Evolutionary conservation across 345 rosid species (phyloP), one percentile per base, ranked within the genome.

Genomic region (Excoecaria agallocha): DNA sequence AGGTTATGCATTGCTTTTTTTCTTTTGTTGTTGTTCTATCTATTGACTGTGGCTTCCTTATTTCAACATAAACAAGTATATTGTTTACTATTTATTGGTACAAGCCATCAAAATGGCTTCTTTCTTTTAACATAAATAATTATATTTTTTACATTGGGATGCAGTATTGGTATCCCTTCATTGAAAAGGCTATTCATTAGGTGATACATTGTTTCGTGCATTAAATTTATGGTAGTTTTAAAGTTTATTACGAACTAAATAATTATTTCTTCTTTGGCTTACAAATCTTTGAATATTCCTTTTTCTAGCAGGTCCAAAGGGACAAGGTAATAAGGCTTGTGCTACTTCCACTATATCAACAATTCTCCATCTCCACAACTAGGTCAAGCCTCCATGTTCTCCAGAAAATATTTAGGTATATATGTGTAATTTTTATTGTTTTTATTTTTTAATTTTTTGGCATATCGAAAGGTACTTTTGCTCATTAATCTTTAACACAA

Each of bases 131-230:
- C n/a, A n/a, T n/a, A n/a, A n/a, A n/a, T n/a, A n/a, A n/a, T n/a
- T n/a, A n/a, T n/a, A n/a, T 91, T 82, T 86, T 93, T 35, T 93
- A 95, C 80, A 90, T 91, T 38, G 98, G 94, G 39, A 93, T 95
- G 98, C 84, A 93, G 22, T 95, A 93, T 77, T 91, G 97, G 98
- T 89, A 83, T 76, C 97, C 96, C 3, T 95, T 95, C 78, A 95
- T 96, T 39, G 98, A 93, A 78, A 94, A 93, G 77, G 99, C 98
- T 46, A 84, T 86, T 72, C 91, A 84, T 72, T 98, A 88, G 94
- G 98, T 91, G 68, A 71, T 19, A 46, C 66, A 67, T 20, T 16
- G 56, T 43, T 5, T 43, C 8, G 46, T 43, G 46, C 8, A 43
- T 3, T 43, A 43, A 43, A 43, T 43, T 43, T 43, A 43, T 9